phyloP scores from a whole-genome alignment of 2,329 filamentous ascomycete species.

The Cladosporium sp. region DNA sequence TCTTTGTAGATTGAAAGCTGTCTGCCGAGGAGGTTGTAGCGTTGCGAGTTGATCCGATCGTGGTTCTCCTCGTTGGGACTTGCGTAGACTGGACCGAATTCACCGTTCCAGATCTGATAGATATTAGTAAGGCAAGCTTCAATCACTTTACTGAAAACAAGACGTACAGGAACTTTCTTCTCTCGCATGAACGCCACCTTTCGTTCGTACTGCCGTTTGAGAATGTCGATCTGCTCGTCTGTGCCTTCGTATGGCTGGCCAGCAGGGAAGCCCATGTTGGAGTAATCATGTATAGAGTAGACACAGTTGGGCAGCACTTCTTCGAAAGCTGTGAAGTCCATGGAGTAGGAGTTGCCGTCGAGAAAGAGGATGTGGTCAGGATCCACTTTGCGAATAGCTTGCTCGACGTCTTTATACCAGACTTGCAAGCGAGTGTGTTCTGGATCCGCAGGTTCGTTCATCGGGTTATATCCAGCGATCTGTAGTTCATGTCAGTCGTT shows the following conservation, averaged over 20 bases:
- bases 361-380: constrained; percentile 45
- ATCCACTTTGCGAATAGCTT: constrained; percentile 44
- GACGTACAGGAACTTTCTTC: constrained; percentile 32
- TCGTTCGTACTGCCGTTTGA: constrained; percentile 43
- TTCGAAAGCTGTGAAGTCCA: constrained; percentile 42
- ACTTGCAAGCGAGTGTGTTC: constrained; percentile 42
- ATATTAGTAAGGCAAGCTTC: neutral
- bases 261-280: constrained; percentile 47
- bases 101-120: constrained; percentile 46
- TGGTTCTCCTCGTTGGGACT: constrained; percentile 36
- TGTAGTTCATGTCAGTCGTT: neutral
- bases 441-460: constrained; percentile 50
- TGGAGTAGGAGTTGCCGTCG: constrained; percentile 34
- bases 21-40: constrained; percentile 41
- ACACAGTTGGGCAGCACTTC: constrained; percentile 44
- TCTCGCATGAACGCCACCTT: constrained; percentile 47
- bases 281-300: constrained; percentile 54
- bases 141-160: too few species aligned
- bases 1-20: constrained; percentile 52
- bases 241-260: constrained; percentile 41
- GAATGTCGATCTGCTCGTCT: constrained; percentile 38
- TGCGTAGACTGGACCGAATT: constrained; percentile 47
- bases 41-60: constrained; percentile 37
- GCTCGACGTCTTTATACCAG: constrained; percentile 46
- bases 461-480: constrained; percentile 49